Evolutionary conservation across 768 basidiomycete species (phyloP).

Genomic region (Amylocystis lapponica): DNA sequence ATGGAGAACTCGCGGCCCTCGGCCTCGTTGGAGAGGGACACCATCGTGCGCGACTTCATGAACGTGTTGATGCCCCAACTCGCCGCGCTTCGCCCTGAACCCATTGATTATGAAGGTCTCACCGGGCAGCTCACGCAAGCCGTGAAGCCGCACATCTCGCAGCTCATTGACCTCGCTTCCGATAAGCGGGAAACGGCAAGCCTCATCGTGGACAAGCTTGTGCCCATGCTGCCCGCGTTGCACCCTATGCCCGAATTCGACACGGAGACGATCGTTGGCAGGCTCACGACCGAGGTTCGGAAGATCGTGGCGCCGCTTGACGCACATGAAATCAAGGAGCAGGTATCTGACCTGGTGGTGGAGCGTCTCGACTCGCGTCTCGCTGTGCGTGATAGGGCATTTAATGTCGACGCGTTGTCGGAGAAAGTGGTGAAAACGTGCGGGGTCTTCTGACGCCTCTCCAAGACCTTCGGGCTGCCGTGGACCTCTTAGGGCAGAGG

Average conservation of each 20-base stretch:
- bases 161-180: slow-evolving; percentile 83
- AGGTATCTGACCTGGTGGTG: slow-evolving; percentile 83
- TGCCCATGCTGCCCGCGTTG: slow-evolving; percentile 54
- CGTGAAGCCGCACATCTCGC: slow-evolving; percentile 84
- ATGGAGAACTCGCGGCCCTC: slow-evolving; percentile 35
- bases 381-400: slow-evolving; percentile 66
- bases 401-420: slow-evolving; percentile 56
- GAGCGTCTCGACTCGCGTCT: slow-evolving; percentile 80
- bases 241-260: slow-evolving; percentile 36
- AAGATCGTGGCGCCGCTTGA: slow-evolving; percentile 71
- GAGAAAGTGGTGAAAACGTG: slow-evolving; percentile 48
- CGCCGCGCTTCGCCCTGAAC: slow-evolving; percentile 53
- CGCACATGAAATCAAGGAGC: slow-evolving; percentile 83
- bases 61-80: slow-evolving; percentile 55
- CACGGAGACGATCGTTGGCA: slow-evolving; percentile 46
- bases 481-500: slow-evolving; percentile 12
- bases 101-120: slow-evolving; percentile 73
- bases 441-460: slow-evolving; percentile 35
- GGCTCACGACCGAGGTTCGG: slow-evolving; percentile 66
- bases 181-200: slow-evolving; percentile 85
- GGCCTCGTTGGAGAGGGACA: slow-evolving; percentile 48
- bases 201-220: slow-evolving; percentile 68
- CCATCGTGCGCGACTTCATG: slow-evolving; percentile 56
- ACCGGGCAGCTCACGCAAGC: slow-evolving; percentile 75
- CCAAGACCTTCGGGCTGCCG: slow-evolving; percentile 13